Conservation (phyloP, 805 yeast species). For the Candida boidinii region DNA sequence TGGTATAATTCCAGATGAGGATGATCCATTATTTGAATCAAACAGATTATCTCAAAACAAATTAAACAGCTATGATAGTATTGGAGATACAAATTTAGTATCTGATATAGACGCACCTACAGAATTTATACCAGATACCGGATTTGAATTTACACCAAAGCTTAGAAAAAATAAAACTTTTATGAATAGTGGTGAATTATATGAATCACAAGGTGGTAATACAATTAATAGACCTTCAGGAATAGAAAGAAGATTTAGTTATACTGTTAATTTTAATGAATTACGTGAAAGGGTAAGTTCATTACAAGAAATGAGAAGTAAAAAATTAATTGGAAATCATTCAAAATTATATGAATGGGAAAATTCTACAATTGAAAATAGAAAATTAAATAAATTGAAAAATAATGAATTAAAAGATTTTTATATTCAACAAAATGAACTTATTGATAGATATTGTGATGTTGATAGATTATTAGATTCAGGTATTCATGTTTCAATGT, state of each 20-base stretch:
- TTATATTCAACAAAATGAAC: conserved; percentile 52
- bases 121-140: too few species aligned
- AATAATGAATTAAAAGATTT: conserved; percentile 27
- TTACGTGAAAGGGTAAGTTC: conserved; percentile 17
- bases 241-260: conserved; percentile 16
- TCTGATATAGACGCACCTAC: too few species aligned
- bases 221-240: conserved; percentile 5
- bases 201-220: too few species aligned
- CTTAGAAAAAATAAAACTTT: too few species aligned
- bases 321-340: conserved; percentile 34
- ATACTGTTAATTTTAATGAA: conserved; percentile 10
- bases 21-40: too few species aligned
- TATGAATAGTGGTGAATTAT: too few species aligned
- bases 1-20: too few species aligned
- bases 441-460: conserved; percentile 46
- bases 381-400: conserved; percentile 15
- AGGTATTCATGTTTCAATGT: conserved; percentile 58
- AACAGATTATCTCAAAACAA: too few species aligned
- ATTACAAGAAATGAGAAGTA: conserved; percentile 37
- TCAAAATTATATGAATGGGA: conserved; percentile 34
- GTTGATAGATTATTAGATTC: conserved; percentile 63
- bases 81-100: too few species aligned
- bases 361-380: conserved; percentile 13
- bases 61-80: too few species aligned
- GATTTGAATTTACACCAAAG: too few species aligned